phyloP scores from a whole-genome alignment of 73 alveolate species.

The Paramecium sexaurelia region DNA sequence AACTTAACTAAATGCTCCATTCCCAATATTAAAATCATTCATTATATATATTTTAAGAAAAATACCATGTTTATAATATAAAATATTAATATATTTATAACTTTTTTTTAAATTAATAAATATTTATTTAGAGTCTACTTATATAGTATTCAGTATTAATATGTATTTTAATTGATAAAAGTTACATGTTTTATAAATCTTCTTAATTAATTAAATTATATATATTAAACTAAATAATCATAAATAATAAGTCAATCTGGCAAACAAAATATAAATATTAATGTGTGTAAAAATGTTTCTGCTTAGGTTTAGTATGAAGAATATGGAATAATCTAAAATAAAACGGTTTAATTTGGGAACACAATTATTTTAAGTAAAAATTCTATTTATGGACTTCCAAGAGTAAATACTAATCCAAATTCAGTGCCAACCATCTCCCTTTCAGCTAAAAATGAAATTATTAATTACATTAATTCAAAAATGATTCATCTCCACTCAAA shows the following conservation, averaged over 20 bases:
- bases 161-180: not conserved
- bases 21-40: constrained; percentile 12
- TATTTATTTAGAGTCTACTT: too few species aligned
- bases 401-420: constrained; percentile 18
- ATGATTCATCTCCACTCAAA: not conserved
- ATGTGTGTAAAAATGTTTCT: not conserved
- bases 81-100: not conserved
- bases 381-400: constrained; percentile 18
- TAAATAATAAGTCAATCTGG: constrained; percentile 23
- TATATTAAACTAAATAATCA: not conserved
- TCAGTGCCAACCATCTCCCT: not conserved
- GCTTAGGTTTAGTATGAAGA: constrained; percentile 31
- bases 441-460: not conserved
- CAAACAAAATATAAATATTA: not conserved
- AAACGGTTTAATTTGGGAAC: not conserved
- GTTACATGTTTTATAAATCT: not conserved
- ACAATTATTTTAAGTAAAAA: constrained; percentile 11
- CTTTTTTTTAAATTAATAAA: too few species aligned
- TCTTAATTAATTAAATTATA: not conserved
- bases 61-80: not conserved
- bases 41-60: not conserved
- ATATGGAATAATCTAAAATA: constrained; percentile 31
- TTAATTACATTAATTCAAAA: not conserved
- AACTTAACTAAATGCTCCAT: constrained; percentile 19
- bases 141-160: not conserved